phyloP scores from a whole-genome alignment of 1,284 basidiomycete species.

The Phenoliferia sp. region DNA sequence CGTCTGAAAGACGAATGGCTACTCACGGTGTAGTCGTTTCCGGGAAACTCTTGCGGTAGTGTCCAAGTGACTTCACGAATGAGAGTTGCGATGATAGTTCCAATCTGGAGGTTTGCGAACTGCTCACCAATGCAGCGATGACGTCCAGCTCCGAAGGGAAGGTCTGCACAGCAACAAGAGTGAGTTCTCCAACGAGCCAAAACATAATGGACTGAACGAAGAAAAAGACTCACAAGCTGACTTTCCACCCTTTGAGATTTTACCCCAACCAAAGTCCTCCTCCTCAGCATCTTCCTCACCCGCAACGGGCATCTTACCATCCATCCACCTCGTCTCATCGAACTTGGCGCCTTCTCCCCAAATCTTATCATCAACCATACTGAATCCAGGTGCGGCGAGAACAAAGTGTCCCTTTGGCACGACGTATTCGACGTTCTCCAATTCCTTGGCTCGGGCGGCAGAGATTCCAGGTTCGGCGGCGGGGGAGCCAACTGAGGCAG shows the following conservation, averaged over 20 bases:
- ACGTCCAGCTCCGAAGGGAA: slow-evolving; percentile 93
- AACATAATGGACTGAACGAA: background rate
- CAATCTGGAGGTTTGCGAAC: slow-evolving; percentile 94
- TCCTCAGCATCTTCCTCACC: slow-evolving; percentile 66
- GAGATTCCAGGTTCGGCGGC: slow-evolving; percentile 41
- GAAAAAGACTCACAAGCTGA: slow-evolving; percentile 36
- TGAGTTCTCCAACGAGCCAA: background rate
- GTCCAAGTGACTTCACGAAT: slow-evolving; percentile 71
- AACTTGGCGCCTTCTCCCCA: slow-evolving; percentile 72
- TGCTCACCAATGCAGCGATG: slow-evolving; percentile 77
- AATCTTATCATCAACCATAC: slow-evolving; percentile 76
- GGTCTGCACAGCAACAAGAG: too few relatives aligned
- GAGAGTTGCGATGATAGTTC: slow-evolving; percentile 73
- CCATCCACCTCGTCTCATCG: slow-evolving; percentile 80
- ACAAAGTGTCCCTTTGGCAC: slow-evolving; percentile 90
- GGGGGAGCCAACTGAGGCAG: slow-evolving; percentile 70
- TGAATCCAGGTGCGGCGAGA: slow-evolving; percentile 81
- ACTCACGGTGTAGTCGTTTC: slow-evolving; percentile 84
- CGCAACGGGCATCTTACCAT: slow-evolving; percentile 71
- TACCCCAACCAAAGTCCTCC: slow-evolving; percentile 93
- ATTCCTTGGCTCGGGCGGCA: slow-evolving; percentile 16
- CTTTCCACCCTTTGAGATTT: slow-evolving; percentile 49
- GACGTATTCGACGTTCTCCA: slow-evolving; percentile 63
- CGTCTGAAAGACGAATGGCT: too few relatives aligned
- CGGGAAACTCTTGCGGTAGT: slow-evolving; percentile 63